Evolutionary conservation across 2,329 filamentous ascomycete genomes (phyloP).

Genomic region (Monosporascus cannonballus): DNA sequence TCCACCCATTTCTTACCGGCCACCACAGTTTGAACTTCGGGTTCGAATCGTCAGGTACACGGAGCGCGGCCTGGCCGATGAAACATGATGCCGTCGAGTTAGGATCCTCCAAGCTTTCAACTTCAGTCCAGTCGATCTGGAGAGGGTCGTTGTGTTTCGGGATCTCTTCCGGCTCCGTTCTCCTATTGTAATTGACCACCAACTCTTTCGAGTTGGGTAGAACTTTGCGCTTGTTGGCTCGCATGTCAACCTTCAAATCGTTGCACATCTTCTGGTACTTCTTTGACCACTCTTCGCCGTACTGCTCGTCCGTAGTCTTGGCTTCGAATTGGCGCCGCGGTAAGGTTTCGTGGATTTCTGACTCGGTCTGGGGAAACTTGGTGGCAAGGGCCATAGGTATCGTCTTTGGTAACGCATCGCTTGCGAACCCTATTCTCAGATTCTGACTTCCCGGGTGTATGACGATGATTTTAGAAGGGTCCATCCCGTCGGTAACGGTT

Average conservation of each 20-base stretch:
- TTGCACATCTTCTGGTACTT: constrained; percentile 76
- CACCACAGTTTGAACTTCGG: constrained; percentile 90
- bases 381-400: constrained; percentile 89
- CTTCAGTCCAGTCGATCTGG: constrained; percentile 91
- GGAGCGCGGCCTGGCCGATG: constrained; percentile 73
- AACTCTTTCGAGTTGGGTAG: constrained; percentile 96
- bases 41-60: constrained; percentile 82
- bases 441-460: constrained; percentile 96
- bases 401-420: constrained; percentile 88
- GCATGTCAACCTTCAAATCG: constrained; percentile 86
- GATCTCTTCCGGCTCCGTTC: constrained; percentile 78
- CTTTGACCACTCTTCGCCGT: constrained; percentile 74
- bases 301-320: constrained; percentile 66
- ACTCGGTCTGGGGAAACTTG: constrained; percentile 71
- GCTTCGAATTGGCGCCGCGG: constrained; percentile 64
- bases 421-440: constrained; percentile 88
- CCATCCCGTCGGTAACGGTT: constrained; percentile 52
- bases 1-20: constrained; percentile 80
- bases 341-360: constrained; percentile 73
- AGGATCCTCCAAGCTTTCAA: constrained; percentile 60
- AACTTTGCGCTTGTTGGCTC: constrained; percentile 88
- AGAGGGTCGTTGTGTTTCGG: constrained; percentile 91
- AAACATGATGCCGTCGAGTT: constrained; percentile 59
- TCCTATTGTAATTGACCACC: constrained; percentile 88
- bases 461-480: constrained; percentile 86